Conservation (phyloP, 768 basidiomycete genomes). For the Nidularia sp. region DNA sequence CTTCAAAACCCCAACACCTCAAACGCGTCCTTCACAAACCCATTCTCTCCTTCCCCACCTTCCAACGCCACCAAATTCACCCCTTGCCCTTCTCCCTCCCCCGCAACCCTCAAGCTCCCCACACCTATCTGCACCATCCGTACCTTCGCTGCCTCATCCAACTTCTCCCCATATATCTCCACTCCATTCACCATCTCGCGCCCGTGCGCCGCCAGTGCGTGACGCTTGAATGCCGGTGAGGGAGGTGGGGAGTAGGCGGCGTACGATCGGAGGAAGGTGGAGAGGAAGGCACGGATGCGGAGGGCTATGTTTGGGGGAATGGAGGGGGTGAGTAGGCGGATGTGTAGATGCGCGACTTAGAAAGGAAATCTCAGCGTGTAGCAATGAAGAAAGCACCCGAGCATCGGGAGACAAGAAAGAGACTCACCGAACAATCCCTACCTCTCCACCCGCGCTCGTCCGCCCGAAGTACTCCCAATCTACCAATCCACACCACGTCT, state of each 20-base stretch:
- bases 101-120: conserved; percentile 15
- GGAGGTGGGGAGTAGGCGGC: neutral
- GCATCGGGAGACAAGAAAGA: neutral
- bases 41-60: neutral
- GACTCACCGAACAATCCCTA: conserved; percentile 27
- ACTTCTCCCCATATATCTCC: conserved; percentile 12
- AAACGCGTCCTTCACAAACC: neutral
- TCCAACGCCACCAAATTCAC: neutral
- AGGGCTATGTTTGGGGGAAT: conserved; percentile 4
- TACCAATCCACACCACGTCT: conserved; percentile 8
- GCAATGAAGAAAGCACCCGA: neutral
- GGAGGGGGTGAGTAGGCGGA: conserved; percentile 11
- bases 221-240: conserved; percentile 13
- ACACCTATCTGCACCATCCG: conserved; percentile 13
- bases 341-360: conserved; percentile 25
- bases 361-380: neutral
- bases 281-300: conserved; percentile 12
- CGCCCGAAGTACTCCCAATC: conserved; percentile 30
- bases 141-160: conserved; percentile 11
- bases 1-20: too few species aligned
- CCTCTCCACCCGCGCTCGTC: conserved; percentile 20
- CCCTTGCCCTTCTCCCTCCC: conserved; percentile 2
- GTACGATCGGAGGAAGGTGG: conserved; percentile 12
- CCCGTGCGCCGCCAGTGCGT: conserved; percentile 18
- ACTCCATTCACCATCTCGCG: conserved; percentile 22